These are phyloP conservation scores for Boletellus sp. DNA, from an alignment of 768 basidiomycete species.

Conservation along the genomic window DNA sequence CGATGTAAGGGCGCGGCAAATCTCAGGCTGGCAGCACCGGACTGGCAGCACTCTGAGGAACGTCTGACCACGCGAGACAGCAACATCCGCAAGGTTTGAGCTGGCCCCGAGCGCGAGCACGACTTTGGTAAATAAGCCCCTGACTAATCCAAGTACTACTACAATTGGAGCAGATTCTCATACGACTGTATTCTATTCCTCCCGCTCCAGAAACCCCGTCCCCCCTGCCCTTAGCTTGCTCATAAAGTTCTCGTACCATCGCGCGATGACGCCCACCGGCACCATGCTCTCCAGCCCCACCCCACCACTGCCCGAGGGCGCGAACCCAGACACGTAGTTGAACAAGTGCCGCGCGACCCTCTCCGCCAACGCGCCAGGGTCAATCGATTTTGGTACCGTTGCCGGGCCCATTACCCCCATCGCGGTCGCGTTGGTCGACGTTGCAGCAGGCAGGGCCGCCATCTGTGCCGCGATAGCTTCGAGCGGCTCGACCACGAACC, in stretches of 20 bases:
- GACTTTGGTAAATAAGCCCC: conserved; percentile 6
- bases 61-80: conserved; percentile 4
- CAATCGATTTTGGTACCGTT: conserved; percentile 12
- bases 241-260: conserved; percentile 70
- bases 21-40: neutral
- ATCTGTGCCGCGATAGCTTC: conserved; percentile 57
- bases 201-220: conserved; percentile 55
- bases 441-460: conserved; percentile 36
- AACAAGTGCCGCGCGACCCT: conserved; percentile 61
- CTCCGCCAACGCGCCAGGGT: conserved; percentile 19
- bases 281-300: conserved; percentile 51
- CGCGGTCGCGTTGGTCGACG: conserved; percentile 16
- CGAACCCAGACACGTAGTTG: conserved; percentile 71
- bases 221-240: conserved; percentile 58
- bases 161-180: too few species aligned
- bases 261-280: conserved; percentile 59
- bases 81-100: conserved; percentile 5
- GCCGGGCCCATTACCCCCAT: neutral
- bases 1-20: neutral
- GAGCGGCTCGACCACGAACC: conserved; percentile 77
- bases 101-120: neutral
- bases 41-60: neutral
- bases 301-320: conserved; percentile 31
- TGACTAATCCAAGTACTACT: neutral
- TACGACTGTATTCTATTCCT: conserved; percentile 9